Evolutionary conservation across 345 rosid genomes (phyloP), one percentile per base, ranked within the genome.

Genomic region (Bruguiera sexangula): DNA sequence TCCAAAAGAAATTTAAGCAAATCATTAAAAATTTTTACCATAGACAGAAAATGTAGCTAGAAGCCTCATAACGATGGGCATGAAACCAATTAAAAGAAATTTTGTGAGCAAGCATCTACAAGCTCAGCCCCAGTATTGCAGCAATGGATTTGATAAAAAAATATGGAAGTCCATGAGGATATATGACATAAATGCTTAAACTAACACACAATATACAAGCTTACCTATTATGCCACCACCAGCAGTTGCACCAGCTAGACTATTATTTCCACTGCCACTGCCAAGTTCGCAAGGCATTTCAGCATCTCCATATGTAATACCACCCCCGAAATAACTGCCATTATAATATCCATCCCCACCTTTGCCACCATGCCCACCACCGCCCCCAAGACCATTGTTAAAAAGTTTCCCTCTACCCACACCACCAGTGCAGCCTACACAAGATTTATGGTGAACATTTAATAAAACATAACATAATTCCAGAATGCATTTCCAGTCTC

Each of bases 261-360:
- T 88, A 71, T 82, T 83, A 69, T 87, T 79, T 75, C 98, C 98
- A 78, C 96, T 93, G 65, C 98, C 98, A 69, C 98, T 93, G 21
- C 98, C 98, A 80, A 93, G 96, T 76, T 93, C 98, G 85, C 98
- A 93, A 22, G 98, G 98, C 79, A 93, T 73, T 72, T 91, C 86
- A 50, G 92, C 83, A 83, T 84, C 83, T 65, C 98, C 98, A 78
- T 93, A 93, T 31, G 85, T 43, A 66, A 69, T 73, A 6, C 98
- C 98, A 66, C 96, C 98, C 8, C 82, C 87, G 4, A 90, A 70
- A 67, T 81, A 83, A 76, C 78, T 85, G 72, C 91, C 95, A 68
- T 93, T 81, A 78, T 85, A 82, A 78, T 83, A 90, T 43, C 93
- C 98, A 55, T 77, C 83, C 64, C 98, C 98, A 6, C 98, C 98